A percentile compares a stretch with the other conserved stretches of the same genome.
Evolutionary conservation across 1,284 basidiomycete genomes (phyloP).

Genomic region (Cryptococcus amylolentus): DNA sequence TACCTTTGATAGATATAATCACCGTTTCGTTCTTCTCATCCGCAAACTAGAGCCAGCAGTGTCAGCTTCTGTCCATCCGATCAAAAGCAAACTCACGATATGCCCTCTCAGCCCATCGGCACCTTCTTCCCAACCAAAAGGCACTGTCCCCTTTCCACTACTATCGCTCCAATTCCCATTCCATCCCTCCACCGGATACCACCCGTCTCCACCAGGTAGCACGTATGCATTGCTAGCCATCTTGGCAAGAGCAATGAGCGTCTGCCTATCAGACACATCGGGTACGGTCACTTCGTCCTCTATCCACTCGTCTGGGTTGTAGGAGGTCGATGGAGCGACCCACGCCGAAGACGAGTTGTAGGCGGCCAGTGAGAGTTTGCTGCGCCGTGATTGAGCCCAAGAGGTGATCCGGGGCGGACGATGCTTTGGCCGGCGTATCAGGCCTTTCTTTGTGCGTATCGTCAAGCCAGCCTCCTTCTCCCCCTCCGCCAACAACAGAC

Average conservation of each 20-base stretch:
- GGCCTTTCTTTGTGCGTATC: slow-evolving; percentile 31
- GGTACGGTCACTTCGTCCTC: slow-evolving; percentile 54
- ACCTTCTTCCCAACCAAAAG: slow-evolving; percentile 88
- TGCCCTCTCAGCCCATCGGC: slow-evolving; percentile 87
- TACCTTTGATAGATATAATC: slow-evolving; percentile 90
- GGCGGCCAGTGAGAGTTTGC: slow-evolving; percentile 1
- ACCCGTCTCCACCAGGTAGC: slow-evolving; percentile 58
- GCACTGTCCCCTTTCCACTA: slow-evolving; percentile 48
- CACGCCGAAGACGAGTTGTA: slow-evolving; percentile 12
- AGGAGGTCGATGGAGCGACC: slow-evolving; percentile 31
- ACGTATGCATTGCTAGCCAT: slow-evolving; percentile 93
- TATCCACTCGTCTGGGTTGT: slow-evolving; percentile 48
- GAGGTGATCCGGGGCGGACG: slow-evolving; percentile 39
- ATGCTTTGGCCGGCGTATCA: slow-evolving; percentile 34
- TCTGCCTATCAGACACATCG: slow-evolving; percentile 68
- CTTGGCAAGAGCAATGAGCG: slow-evolving; percentile 79
- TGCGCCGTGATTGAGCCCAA: slow-evolving; percentile 31
- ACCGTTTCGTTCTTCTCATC: slow-evolving; percentile 79
- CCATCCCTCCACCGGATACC: slow-evolving; percentile 74
- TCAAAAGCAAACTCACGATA: slow-evolving; percentile 51
- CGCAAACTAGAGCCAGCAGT: slow-evolving; percentile 57
- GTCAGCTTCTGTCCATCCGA: not conserved
- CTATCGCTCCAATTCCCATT: slow-evolving; percentile 48
- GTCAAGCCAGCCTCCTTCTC: slow-evolving; percentile 14
- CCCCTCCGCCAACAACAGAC: too few relatives aligned